Conservation (phyloP, 768 basidiomycete species). For the Tremella mesenterica region DNA sequence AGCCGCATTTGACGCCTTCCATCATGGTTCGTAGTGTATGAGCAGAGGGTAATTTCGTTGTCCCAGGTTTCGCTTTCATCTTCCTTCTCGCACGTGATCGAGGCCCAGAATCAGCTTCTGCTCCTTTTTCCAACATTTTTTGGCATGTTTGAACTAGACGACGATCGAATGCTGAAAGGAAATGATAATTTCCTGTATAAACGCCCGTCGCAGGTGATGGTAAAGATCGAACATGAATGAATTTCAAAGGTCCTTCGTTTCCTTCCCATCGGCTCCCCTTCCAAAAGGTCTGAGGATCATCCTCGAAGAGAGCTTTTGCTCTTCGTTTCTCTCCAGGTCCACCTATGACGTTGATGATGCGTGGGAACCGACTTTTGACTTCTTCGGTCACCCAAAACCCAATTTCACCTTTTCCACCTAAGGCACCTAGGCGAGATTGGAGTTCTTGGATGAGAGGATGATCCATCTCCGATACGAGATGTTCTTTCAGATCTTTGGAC, state of each 20-base stretch:
- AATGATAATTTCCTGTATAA: constrained; percentile 13
- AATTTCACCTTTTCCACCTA: constrained; percentile 37
- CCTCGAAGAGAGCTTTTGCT: constrained; percentile 55
- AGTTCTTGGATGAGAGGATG: constrained; percentile 59
- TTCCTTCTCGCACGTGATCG: background rate
- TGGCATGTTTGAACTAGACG: constrained; percentile 52
- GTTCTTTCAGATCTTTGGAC: constrained; percentile 61
- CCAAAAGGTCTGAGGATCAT: constrained; percentile 36
- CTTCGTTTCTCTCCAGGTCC: constrained; percentile 60
- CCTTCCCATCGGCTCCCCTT: constrained; percentile 47
- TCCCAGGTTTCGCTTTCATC: background rate
- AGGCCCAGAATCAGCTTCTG: background rate
- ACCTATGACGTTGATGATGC: constrained; percentile 74
- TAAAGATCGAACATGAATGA: constrained; percentile 55
- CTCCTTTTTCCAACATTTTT: constrained; percentile 48
- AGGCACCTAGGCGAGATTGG: constrained; percentile 46
- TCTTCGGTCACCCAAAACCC: constrained; percentile 76
- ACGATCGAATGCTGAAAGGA: background rate
- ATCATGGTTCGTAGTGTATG: constrained; percentile 70
- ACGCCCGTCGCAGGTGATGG: constrained; percentile 13
- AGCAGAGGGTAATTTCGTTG: constrained; percentile 51
- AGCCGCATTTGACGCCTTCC: constrained; percentile 58
- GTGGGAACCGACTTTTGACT: constrained; percentile 60
- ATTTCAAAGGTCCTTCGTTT: constrained; percentile 53
- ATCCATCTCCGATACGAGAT: constrained; percentile 66